These are phyloP conservation scores for Suillus plorans DNA, from an alignment of 768 basidiomycete species.

Conservation along the genomic window DNA sequence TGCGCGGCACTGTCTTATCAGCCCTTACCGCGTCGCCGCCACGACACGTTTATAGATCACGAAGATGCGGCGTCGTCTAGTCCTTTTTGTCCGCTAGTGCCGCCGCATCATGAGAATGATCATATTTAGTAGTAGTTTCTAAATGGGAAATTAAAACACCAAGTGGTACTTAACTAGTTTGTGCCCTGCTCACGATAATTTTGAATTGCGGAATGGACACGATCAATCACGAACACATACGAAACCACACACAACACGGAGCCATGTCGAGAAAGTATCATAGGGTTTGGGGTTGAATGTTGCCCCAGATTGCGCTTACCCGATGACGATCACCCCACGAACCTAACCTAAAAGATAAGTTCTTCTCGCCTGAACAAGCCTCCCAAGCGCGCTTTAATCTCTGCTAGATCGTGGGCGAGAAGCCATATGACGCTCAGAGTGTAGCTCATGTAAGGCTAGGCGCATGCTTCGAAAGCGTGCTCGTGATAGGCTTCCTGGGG, in stretches of 20 bases:
- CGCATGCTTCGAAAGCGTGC: conserved; percentile 29
- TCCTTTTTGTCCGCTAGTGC: background rate
- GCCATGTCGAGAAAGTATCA: background rate
- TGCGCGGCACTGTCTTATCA: background rate
- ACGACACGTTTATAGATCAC: conserved; percentile 1
- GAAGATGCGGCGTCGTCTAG: background rate
- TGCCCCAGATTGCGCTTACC: background rate
- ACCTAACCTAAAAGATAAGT: conserved; percentile 7
- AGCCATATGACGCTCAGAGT: background rate
- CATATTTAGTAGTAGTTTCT: background rate
- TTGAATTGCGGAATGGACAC: background rate
- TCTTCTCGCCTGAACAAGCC: conserved; percentile 19
- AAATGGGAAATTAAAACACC: background rate
- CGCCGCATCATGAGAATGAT: background rate
- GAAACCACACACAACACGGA: background rate
- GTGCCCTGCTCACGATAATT: background rate
- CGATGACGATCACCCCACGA: background rate
- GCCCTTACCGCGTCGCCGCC: background rate
- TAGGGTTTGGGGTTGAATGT: background rate
- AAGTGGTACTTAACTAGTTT: background rate
- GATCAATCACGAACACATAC: background rate
- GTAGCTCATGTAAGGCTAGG: conserved; percentile 28
- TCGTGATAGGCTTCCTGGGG: conserved; percentile 20
- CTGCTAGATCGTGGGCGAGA: conserved; percentile 15
- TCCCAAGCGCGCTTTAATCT: conserved; percentile 31